A percentile compares a stretch with the other conserved stretches of the same genome.
Conservation (phyloP, 2,329 filamentous ascomycete species). For the Colletotrichum trifolii region DNA sequence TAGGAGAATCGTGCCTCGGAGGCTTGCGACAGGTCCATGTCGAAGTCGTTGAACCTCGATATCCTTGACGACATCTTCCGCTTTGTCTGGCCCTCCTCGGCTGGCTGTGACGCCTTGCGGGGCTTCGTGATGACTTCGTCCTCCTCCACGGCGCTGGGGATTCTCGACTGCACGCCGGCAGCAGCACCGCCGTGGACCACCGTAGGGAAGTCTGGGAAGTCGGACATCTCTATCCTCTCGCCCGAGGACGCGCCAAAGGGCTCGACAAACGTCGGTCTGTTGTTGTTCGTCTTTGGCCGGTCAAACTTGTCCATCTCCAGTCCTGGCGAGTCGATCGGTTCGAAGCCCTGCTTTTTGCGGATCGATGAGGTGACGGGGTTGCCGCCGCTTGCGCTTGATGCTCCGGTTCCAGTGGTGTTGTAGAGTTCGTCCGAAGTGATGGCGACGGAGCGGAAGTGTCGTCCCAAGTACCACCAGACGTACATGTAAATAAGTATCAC, state of each 20-base stretch:
- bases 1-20: conserved; percentile 34
- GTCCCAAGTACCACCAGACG: conserved; percentile 50
- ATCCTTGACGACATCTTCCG: conserved; percentile 32
- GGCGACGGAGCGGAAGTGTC: conserved; percentile 38
- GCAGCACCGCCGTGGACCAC: not conserved
- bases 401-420: not conserved
- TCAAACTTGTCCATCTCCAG: conserved; percentile 33
- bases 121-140: conserved; percentile 1
- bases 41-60: conserved; percentile 25
- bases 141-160: not conserved
- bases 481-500: conserved; percentile 55
- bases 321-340: not conserved
- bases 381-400: conserved; percentile 7
- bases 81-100: conserved; percentile 12
- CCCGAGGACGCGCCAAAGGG: not conserved
- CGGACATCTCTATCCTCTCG: no score
- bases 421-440: conserved; percentile 26
- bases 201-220: not conserved
- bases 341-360: conserved; percentile 31
- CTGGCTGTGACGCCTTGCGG: not conserved
- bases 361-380: conserved; percentile 19
- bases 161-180: not conserved
- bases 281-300: conserved; percentile 11
- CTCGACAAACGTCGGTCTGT: not conserved
- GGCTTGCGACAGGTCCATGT: conserved; percentile 31